A percentile compares a stretch with the other conserved stretches of the same genome.
Conservation (phyloP, 495 filamentous ascomycete species). For the Aspergillus kassunensis region DNA sequence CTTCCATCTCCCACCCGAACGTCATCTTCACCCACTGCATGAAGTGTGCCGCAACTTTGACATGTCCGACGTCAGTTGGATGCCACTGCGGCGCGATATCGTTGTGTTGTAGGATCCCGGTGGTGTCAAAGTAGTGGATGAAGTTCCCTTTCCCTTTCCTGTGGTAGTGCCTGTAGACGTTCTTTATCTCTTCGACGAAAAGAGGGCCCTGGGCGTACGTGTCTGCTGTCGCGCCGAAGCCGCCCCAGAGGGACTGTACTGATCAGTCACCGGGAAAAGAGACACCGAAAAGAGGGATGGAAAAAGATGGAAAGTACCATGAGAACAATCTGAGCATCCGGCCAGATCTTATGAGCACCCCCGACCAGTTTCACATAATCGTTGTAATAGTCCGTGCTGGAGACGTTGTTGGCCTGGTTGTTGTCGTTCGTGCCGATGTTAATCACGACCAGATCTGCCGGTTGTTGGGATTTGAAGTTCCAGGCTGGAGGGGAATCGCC, state of each 20-base stretch:
- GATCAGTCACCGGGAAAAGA: neutral
- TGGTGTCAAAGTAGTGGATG: conserved; percentile 66
- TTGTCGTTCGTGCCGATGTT: conserved; percentile 65
- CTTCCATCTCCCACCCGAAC: conserved; percentile 59
- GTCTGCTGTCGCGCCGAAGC: conserved; percentile 51
- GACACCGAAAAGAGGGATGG: neutral
- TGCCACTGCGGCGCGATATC: conserved; percentile 62
- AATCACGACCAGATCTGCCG: conserved; percentile 62
- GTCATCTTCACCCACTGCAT: conserved; percentile 51
- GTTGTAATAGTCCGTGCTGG: conserved; percentile 46
- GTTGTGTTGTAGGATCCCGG: conserved; percentile 65
- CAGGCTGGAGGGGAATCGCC: conserved; percentile 54
- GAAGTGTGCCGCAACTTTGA: conserved; percentile 64
- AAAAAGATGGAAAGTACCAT: conserved; percentile 43
- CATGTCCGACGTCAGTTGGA: conserved; percentile 62
- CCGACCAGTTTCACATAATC: conserved; percentile 57
- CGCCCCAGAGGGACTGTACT: conserved; percentile 61
- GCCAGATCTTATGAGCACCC: conserved; percentile 57
- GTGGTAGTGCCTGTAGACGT: conserved; percentile 52
- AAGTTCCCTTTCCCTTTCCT: conserved; percentile 42
- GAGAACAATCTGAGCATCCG: conserved; percentile 58
- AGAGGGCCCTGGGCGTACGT: conserved; percentile 50
- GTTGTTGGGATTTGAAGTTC: conserved; percentile 54
- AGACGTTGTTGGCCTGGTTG: conserved; percentile 55
- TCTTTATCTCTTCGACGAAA: conserved; percentile 49